These are phyloP conservation scores for Magnusiomyces magnusii DNA, from an alignment of 1,139 yeast genomes.

Conservation along the genomic window DNA sequence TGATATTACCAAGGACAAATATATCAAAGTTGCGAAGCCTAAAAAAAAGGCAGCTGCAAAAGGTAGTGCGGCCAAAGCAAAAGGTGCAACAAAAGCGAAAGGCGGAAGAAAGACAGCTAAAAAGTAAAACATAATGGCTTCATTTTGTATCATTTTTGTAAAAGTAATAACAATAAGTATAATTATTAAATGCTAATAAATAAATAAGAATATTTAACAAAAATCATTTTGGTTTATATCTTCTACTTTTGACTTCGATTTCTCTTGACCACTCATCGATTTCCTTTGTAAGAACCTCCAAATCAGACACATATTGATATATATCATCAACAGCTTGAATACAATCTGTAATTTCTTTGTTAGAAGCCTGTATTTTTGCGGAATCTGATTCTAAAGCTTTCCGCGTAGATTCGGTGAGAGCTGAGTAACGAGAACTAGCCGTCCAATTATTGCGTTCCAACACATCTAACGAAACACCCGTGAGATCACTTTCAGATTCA, in stretches of 20 bases:
- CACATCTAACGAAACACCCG: slow-evolving; percentile 28
- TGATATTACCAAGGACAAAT: slow-evolving; percentile 48
- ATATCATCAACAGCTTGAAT: slow-evolving; percentile 35
- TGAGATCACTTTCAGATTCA: slow-evolving; percentile 32
- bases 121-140: slow-evolving; percentile 1
- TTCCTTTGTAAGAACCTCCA: slow-evolving; percentile 46
- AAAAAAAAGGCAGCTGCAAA: slow-evolving; percentile 17
- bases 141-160: neutral
- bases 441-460: slow-evolving; percentile 31
- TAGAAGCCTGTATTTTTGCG: slow-evolving; percentile 21
- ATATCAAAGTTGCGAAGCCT: slow-evolving; percentile 43
- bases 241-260: slow-evolving; percentile 38
- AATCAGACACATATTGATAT: slow-evolving; percentile 41
- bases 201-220: neutral
- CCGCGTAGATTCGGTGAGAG: slow-evolving; percentile 27
- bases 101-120: neutral
- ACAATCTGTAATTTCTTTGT: slow-evolving; percentile 33
- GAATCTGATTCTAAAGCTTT: slow-evolving; percentile 24
- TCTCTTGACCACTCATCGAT: slow-evolving; percentile 56
- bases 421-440: slow-evolving; percentile 26
- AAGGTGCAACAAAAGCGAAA: slow-evolving; percentile 6
- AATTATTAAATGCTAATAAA: too few relatives aligned
- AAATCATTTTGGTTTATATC: slow-evolving; percentile 16
- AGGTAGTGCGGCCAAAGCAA: slow-evolving; percentile 13
- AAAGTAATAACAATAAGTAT: too few relatives aligned